Percentiles rank a stretch among this genome's conserved stretches.
These are phyloP conservation scores for Aspergillus glaucus DNA, from an alignment of 2,329 filamentous ascomycete genomes.

Conservation along the genomic window DNA sequence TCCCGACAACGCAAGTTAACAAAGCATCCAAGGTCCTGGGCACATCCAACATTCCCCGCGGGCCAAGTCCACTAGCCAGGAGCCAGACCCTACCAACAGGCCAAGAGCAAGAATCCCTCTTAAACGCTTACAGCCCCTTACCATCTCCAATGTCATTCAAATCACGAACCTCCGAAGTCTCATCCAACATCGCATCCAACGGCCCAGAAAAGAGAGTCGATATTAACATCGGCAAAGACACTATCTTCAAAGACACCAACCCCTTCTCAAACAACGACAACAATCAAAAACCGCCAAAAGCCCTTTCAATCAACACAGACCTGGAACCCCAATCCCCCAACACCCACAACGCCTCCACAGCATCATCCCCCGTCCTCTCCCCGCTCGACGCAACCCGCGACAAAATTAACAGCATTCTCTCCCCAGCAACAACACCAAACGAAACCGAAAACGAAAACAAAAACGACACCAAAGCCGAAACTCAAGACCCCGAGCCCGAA, in stretches of 20 bases:
- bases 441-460: conserved; percentile 14
- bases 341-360: conserved; percentile 1
- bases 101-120: not conserved
- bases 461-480: conserved; percentile 4
- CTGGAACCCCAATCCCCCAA: conserved; percentile 9
- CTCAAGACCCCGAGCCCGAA: conserved; percentile 1
- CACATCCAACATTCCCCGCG: conserved; percentile 25
- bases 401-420: conserved; percentile 11
- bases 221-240: not conserved
- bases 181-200: not conserved
- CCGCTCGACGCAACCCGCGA: conserved; percentile 8
- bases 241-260: no score
- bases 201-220: not conserved
- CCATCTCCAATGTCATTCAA: not conserved
- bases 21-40: conserved; percentile 26
- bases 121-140: not conserved
- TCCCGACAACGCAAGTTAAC: conserved; percentile 28
- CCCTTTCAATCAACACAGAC: not conserved
- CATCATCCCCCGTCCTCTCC: conserved; percentile 11
- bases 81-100: conserved; percentile 9
- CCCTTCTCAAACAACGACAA: not conserved
- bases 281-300: not conserved
- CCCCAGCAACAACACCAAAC: conserved; percentile 12
- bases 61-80: conserved; percentile 19
- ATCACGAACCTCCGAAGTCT: not conserved